Evolutionary conservation across 352 stramenopile genomes (phyloP).

Genomic region (Ophiocytium majus): DNA sequence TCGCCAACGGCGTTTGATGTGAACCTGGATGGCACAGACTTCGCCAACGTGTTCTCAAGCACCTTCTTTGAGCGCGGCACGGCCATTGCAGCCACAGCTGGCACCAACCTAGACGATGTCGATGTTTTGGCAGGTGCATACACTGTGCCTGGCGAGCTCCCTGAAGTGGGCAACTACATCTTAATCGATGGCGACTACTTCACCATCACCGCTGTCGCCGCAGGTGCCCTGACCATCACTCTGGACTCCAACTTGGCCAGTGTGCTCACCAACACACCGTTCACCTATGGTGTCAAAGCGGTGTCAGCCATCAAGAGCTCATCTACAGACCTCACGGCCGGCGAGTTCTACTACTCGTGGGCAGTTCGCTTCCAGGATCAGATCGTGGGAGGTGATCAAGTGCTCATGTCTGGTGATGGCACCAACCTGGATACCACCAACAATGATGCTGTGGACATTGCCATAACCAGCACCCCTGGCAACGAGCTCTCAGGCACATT

Average conservation of each 20-base stretch:
- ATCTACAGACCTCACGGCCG: slow-evolving; percentile 65
- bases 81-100: neutral
- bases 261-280: neutral
- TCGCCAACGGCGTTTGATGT: slow-evolving; percentile 60
- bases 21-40: slow-evolving; percentile 47
- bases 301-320: slow-evolving; percentile 61
- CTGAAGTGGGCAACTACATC: neutral
- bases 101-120: neutral
- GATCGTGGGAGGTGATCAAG: slow-evolving; percentile 78
- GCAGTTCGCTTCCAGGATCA: slow-evolving; percentile 68
- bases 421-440: slow-evolving; percentile 57
- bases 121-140: neutral
- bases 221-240: slow-evolving; percentile 23
- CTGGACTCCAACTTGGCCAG: neutral
- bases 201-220: slow-evolving; percentile 28
- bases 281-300: too few relatives aligned
- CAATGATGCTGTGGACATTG: slow-evolving; percentile 23
- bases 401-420: slow-evolving; percentile 57
- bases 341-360: slow-evolving; percentile 54
- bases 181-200: slow-evolving; percentile 37
- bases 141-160: neutral
- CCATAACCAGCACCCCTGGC: slow-evolving; percentile 61
- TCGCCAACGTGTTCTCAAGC: slow-evolving; percentile 40
- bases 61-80: slow-evolving; percentile 40
- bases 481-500: slow-evolving; percentile 85